Percentiles rank a stretch among this genome's conserved stretches.
phyloP scores from a whole-genome alignment of 495 filamentous ascomycete species.

The Aspergillus saccharolyticus region DNA sequence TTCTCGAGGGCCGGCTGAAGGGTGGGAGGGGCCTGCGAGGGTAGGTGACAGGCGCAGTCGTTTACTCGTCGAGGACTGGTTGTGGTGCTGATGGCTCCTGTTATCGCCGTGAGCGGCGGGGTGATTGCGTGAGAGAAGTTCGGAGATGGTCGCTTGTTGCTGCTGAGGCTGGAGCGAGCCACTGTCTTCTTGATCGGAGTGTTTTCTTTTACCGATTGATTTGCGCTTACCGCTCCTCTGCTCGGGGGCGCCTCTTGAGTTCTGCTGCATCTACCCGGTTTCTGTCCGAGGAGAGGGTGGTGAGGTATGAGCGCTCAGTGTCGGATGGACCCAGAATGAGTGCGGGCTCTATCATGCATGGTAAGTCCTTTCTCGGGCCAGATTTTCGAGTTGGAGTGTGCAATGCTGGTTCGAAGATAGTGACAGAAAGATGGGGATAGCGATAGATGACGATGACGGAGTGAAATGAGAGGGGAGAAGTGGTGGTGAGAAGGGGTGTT shows the following conservation, averaged over 20 bases:
- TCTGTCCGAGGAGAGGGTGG: slow-evolving; percentile 25
- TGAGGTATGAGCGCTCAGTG: slow-evolving; percentile 19
- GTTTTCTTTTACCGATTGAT: slow-evolving; percentile 45
- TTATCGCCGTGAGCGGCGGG: slow-evolving; percentile 12
- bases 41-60: slow-evolving; percentile 35
- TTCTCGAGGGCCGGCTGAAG: slow-evolving; percentile 8
- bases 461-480: slow-evolving; percentile 7
- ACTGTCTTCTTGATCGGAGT: slow-evolving; percentile 38
- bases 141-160: slow-evolving; percentile 46
- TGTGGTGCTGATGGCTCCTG: slow-evolving; percentile 11
- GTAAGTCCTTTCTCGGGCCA: slow-evolving; percentile 1
- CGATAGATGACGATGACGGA: slow-evolving; percentile 6
- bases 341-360: slow-evolving; percentile 15
- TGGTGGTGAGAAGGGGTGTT: not conserved
- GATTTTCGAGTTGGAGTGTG: not conserved
- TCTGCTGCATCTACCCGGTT: slow-evolving; percentile 48
- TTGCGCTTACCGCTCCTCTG: slow-evolving; percentile 48
- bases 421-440: slow-evolving; percentile 1
- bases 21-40: slow-evolving; percentile 22
- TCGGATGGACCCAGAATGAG: slow-evolving; percentile 18
- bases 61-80: slow-evolving; percentile 33
- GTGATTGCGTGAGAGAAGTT: slow-evolving; percentile 39
- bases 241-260: slow-evolving; percentile 38
- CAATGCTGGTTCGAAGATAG: no score
- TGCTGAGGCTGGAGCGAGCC: slow-evolving; percentile 30